A percentile compares a stretch with the other conserved stretches of the same genome.
These are phyloP conservation scores for Podospora appendiculata DNA, from an alignment of 495 filamentous ascomycete species.

Conservation along the genomic window DNA sequence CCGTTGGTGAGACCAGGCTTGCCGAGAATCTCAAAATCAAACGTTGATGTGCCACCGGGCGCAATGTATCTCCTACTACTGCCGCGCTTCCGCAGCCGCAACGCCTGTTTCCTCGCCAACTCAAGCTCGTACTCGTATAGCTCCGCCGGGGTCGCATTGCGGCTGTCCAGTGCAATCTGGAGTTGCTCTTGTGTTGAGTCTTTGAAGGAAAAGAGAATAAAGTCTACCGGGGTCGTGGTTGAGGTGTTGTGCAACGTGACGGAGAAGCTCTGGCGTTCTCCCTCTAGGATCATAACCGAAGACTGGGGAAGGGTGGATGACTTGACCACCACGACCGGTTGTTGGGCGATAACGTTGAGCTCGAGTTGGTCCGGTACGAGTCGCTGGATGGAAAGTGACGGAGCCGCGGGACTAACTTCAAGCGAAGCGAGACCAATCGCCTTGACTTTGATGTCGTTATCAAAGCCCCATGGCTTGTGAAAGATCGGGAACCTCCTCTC, in stretches of 20 bases:
- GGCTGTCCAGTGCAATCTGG: slow-evolving; percentile 64
- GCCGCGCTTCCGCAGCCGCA: slow-evolving; percentile 53
- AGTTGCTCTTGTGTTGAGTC: slow-evolving; percentile 76
- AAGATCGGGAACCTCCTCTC: slow-evolving; percentile 82
- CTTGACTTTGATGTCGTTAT: slow-evolving; percentile 66
- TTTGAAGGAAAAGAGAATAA: slow-evolving; percentile 78
- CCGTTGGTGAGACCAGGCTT: slow-evolving; percentile 78
- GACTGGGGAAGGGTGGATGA: slow-evolving; percentile 74
- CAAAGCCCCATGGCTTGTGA: slow-evolving; percentile 63
- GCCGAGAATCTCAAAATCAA: slow-evolving; percentile 78
- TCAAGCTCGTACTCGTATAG: slow-evolving; percentile 80
- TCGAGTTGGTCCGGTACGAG: slow-evolving; percentile 42
- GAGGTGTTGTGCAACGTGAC: slow-evolving; percentile 78
- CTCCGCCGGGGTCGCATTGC: slow-evolving; percentile 67
- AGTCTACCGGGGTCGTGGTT: slow-evolving; percentile 60
- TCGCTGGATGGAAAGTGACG: slow-evolving; percentile 22
- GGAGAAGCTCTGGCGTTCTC: slow-evolving; percentile 68
- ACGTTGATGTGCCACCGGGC: slow-evolving; percentile 60
- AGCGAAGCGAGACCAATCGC: slow-evolving; percentile 58
- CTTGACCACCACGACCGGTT: slow-evolving; percentile 69
- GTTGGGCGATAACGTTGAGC: slow-evolving; percentile 65
- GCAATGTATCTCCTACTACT: slow-evolving; percentile 50
- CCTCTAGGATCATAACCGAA: slow-evolving; percentile 85
- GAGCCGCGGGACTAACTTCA: slow-evolving; percentile 27
- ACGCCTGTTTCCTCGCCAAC: slow-evolving; percentile 63